Evolutionary conservation across 1,284 basidiomycete species (phyloP).

Genomic region (Leccinum subspadiceum): DNA sequence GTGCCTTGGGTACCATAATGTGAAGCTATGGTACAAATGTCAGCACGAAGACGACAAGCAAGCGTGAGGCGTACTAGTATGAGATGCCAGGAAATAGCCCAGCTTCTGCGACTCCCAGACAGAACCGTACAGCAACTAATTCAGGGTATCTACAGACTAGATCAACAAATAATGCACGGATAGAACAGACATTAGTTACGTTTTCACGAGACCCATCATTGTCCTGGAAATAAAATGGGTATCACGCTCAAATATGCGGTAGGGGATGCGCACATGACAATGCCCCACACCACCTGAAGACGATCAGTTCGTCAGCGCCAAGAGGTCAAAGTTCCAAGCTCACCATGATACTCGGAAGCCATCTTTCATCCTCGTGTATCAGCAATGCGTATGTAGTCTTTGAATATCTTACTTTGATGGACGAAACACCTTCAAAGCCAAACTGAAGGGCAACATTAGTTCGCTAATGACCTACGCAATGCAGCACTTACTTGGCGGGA

Average conservation of each 20-base stretch:
- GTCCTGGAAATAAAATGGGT: conserved; percentile 39
- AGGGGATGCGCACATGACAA: conserved; percentile 40
- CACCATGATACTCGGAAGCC: conserved; percentile 47
- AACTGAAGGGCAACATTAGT: conserved; percentile 26
- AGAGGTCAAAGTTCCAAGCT: conserved; percentile 4
- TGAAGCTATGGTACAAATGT: conserved; percentile 19
- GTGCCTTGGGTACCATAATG: conserved; percentile 38
- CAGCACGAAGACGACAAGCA: conserved; percentile 25
- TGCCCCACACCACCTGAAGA: conserved; percentile 47
- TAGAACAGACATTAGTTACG: conserved; percentile 31
- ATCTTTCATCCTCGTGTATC: conserved; percentile 18
- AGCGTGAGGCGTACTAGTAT: conserved; percentile 48
- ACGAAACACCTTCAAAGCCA: conserved; percentile 50
- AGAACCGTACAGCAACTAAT: conserved; percentile 57
- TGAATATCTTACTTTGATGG: conserved; percentile 42
- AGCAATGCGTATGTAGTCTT: conserved; percentile 1
- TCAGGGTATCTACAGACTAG: conserved; percentile 48
- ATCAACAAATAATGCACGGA: conserved; percentile 5
- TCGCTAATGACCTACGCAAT: not conserved
- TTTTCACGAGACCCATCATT: conserved; percentile 64
- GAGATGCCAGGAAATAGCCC: conserved; percentile 69
- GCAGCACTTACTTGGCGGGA: conserved; percentile 28
- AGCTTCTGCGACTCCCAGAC: conserved; percentile 65
- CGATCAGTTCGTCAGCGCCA: not conserved
- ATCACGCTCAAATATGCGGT: not conserved